Conservation (phyloP, 257 asterid species). For the Solanum medicagineum region DNA sequence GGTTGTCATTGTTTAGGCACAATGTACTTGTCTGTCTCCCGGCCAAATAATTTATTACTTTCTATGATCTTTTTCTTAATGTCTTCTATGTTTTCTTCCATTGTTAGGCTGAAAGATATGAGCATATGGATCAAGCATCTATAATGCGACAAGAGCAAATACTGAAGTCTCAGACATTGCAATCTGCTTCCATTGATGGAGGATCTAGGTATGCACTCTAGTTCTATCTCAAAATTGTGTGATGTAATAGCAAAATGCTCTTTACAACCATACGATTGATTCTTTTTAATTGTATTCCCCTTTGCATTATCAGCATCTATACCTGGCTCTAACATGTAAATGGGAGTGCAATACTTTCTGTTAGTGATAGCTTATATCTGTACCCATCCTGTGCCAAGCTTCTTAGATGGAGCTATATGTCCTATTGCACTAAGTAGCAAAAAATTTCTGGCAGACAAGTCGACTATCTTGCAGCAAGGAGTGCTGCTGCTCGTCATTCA, state of each 20-base stretch:
- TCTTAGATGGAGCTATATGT: slow-evolving; percentile 28
- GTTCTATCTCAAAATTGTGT: neutral
- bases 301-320: neutral
- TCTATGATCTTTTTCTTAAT: neutral
- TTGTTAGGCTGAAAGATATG: slow-evolving; percentile 56
- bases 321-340: neutral
- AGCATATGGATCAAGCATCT: slow-evolving; percentile 57
- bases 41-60: neutral
- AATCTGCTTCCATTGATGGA: slow-evolving; percentile 63
- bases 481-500: slow-evolving; percentile 23
- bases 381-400: slow-evolving; percentile 18
- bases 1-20: neutral
- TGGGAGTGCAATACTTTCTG: neutral
- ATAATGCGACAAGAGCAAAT: slow-evolving; percentile 56
- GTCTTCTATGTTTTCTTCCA: neutral
- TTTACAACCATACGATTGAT: neutral
- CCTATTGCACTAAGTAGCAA: slow-evolving; percentile 57
- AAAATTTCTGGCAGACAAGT: slow-evolving; percentile 93
- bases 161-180: slow-evolving; percentile 67
- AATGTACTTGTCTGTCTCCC: neutral
- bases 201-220: slow-evolving; percentile 55
- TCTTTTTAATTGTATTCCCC: neutral
- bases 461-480: slow-evolving; percentile 81
- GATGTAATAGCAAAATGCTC: neutral
- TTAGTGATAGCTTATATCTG: neutral